Evolutionary conservation across 352 stramenopile genomes (phyloP).

Genomic region (Phytophthora pisi): DNA sequence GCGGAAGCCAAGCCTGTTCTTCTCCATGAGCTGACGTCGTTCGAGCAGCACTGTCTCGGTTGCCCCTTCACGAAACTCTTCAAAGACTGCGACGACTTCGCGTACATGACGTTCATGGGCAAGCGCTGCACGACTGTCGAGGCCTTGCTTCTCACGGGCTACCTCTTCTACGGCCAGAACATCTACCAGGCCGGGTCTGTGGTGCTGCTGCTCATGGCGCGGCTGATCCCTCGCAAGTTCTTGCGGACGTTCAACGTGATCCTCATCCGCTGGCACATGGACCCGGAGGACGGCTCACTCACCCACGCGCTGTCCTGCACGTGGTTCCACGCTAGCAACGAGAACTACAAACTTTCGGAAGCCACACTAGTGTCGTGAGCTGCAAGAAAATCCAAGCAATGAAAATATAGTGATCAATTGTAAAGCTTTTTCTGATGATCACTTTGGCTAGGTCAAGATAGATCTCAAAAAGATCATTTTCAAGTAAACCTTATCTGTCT

Average conservation of each 20-base stretch:
- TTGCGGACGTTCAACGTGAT: slow-evolving; percentile 22
- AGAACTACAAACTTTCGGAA: slow-evolving; percentile 2
- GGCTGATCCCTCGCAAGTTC: slow-evolving; percentile 1
- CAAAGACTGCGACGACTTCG: slow-evolving; percentile 28
- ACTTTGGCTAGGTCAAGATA: no score
- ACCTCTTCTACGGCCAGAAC: slow-evolving; percentile 2
- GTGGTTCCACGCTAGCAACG: neutral
- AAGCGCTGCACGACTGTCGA: slow-evolving; percentile 1
- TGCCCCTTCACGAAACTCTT: slow-evolving; percentile 24
- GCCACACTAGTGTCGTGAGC: neutral
- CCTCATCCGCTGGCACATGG: slow-evolving; percentile 12
- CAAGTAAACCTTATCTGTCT: neutral
- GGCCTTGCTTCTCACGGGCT: neutral
- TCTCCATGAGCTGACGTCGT: slow-evolving; percentile 5
- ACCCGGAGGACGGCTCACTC: neutral
- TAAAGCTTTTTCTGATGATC: no score
- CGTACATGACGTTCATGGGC: slow-evolving; percentile 14
- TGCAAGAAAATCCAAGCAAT: neutral
- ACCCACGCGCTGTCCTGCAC: slow-evolving; percentile 1
- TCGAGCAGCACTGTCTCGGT: slow-evolving; percentile 27
- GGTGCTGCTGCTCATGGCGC: slow-evolving; percentile 9
- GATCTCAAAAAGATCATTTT: no score
- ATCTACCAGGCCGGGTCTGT: neutral
- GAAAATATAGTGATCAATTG: neutral
- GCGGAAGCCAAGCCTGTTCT: neutral